phyloP scores from a whole-genome alignment of 2,329 filamentous ascomycete genomes.

The Plectosphaerella plurivora region DNA sequence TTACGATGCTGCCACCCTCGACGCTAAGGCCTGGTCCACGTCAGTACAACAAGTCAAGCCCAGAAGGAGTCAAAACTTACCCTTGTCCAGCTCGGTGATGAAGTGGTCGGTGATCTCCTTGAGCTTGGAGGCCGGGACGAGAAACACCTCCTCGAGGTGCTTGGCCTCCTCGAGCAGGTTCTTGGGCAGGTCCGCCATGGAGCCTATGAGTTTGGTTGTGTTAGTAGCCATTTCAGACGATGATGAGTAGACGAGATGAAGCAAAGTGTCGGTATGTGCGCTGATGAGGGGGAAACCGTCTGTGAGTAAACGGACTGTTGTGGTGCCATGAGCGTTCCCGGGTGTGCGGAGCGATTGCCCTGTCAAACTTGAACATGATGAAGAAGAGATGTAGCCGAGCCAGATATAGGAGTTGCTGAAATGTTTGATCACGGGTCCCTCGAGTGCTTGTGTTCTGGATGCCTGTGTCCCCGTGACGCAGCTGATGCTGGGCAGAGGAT shows the following conservation, averaged over 20 bases:
- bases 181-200: constrained; percentile 86
- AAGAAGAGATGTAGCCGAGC: neutral
- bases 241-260: neutral
- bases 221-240: neutral
- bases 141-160: constrained; percentile 78
- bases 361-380: constrained; percentile 6
- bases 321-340: constrained; percentile 12
- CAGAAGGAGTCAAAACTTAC: constrained; percentile 35
- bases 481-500: no score
- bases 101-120: constrained; percentile 92
- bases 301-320: constrained; percentile 8
- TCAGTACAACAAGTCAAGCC: constrained; percentile 6
- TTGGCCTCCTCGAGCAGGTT: constrained; percentile 77
- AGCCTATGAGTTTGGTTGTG: constrained; percentile 51
- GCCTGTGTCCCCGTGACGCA: neutral
- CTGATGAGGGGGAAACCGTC: neutral
- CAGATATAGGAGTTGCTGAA: neutral
- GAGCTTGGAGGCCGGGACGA: constrained; percentile 70
- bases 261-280: neutral
- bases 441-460: neutral
- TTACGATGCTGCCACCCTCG: constrained; percentile 88
- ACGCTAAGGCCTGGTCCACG: constrained; percentile 63
- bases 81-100: constrained; percentile 80
- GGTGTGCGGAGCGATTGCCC: constrained; percentile 11
- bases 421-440: no score